These are phyloP conservation scores for Exophiala sideris DNA, from an alignment of 2,329 filamentous ascomycete genomes.

Conservation along the genomic window DNA sequence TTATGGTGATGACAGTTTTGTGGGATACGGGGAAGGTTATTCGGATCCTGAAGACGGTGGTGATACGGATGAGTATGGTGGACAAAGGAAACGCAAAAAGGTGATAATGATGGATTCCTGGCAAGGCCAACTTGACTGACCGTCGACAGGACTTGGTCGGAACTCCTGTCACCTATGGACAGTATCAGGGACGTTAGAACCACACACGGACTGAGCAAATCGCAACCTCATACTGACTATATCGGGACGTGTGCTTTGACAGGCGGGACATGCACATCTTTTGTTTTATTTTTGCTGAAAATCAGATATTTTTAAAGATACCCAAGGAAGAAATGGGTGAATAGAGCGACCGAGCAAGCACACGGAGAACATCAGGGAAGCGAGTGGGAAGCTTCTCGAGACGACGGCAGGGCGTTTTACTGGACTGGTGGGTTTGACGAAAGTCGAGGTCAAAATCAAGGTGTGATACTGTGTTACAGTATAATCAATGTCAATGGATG, in stretches of 20 bases:
- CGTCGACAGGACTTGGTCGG: constrained; percentile 9
- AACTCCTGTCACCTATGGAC: constrained; percentile 14
- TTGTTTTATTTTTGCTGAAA: too few species aligned
- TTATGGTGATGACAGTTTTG: constrained; percentile 51
- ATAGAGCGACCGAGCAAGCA: too few species aligned
- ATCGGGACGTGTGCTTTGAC: neutral
- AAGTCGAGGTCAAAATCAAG: too few species aligned
- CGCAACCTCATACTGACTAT: neutral
- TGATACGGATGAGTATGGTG: constrained; percentile 34
- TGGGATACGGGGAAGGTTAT: constrained; percentile 50
- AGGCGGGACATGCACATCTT: too few species aligned
- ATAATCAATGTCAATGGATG: too few species aligned
- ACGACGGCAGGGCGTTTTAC: too few species aligned
- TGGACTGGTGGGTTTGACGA: too few species aligned
- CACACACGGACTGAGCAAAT: neutral
- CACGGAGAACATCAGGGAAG: too few species aligned
- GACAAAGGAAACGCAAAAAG: constrained; percentile 50
- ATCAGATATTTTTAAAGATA: too few species aligned
- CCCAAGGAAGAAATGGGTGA: too few species aligned
- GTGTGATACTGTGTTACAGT: too few species aligned
- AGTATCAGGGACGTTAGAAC: constrained; percentile 13
- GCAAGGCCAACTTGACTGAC: neutral
- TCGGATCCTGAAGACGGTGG: constrained; percentile 47
- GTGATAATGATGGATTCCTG: constrained; percentile 29
- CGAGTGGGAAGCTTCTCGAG: too few species aligned